A percentile compares a stretch with the other conserved stretches of the same genome.
phyloP scores from a whole-genome alignment of 345 rosid genomes.

The Clausena lansium region DNA sequence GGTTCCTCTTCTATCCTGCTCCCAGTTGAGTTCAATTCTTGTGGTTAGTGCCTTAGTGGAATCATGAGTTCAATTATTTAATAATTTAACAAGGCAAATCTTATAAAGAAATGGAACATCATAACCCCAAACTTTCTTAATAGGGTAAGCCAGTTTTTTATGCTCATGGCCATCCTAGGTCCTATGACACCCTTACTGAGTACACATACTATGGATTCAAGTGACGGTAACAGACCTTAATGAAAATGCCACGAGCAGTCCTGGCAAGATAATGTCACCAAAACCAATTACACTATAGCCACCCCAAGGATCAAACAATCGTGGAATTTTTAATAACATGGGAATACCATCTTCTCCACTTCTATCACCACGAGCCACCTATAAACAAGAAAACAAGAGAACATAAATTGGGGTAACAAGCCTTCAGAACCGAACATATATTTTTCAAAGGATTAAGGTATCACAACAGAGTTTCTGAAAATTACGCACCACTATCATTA shows the following conservation, averaged over 20 bases:
- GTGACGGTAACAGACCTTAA: constrained; percentile 50
- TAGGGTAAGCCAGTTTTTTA: not conserved
- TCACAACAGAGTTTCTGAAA: not conserved
- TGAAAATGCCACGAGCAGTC: constrained; percentile 86
- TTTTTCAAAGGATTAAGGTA: not conserved
- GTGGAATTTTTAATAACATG: constrained; percentile 91
- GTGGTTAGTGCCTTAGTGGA: not conserved
- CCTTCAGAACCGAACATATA: not conserved
- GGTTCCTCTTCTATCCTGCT: not conserved
- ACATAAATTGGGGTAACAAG: not conserved
- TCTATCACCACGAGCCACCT: constrained; percentile 98
- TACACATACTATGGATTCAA: not conserved
- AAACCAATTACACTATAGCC: constrained; percentile 97
- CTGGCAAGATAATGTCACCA: constrained; percentile 96
- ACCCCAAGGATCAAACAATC: constrained; percentile 99
- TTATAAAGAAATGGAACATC: not conserved
- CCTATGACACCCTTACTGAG: not conserved
- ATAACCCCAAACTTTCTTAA: not conserved
- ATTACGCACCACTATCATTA: constrained; percentile 93
- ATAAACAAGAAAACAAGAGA: constrained; percentile 14
- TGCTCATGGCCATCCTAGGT: not conserved
- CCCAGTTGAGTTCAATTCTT: not conserved
- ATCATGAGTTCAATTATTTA: not conserved
- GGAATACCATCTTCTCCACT: constrained; percentile 97
- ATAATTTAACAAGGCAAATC: not conserved